A percentile compares a stretch with the other conserved stretches of the same genome.
phyloP scores from a whole-genome alignment of 768 basidiomycete species.

The Mycena rebaudengoi region DNA sequence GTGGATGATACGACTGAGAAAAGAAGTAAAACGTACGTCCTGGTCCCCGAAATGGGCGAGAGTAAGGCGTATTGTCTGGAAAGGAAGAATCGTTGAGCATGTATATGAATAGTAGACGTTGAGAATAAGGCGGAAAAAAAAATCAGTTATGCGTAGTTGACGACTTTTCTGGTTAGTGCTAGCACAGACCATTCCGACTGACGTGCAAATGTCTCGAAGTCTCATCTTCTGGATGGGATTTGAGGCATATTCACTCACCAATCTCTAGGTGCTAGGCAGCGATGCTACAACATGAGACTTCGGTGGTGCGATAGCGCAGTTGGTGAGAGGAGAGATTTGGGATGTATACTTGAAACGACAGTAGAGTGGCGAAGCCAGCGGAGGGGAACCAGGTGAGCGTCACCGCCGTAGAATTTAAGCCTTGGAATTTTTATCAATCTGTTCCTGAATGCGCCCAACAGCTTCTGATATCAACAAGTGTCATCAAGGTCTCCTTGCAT shows the following conservation, averaged over 20 bases:
- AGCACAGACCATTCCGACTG: constrained; percentile 56
- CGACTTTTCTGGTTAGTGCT: constrained; percentile 46
- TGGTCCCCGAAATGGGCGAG: not conserved
- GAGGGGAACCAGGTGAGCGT: not conserved
- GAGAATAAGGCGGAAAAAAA: not conserved
- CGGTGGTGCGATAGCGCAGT: not conserved
- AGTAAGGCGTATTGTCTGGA: not conserved
- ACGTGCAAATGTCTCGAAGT: constrained; percentile 65
- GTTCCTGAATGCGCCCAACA: too few relatives aligned
- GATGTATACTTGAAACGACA: constrained; percentile 20
- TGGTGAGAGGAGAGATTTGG: not conserved
- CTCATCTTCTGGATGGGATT: constrained; percentile 51
- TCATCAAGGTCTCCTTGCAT: too few relatives aligned
- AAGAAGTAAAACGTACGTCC: constrained; percentile 10
- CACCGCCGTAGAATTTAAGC: not conserved
- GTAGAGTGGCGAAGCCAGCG: not conserved
- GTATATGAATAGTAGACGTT: too few relatives aligned
- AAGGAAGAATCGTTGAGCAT: not conserved
- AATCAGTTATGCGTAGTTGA: constrained; percentile 53
- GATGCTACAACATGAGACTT: not conserved
- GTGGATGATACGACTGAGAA: constrained; percentile 3
- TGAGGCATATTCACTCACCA: constrained; percentile 13
- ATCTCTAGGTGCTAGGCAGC: not conserved
- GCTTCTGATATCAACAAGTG: too few relatives aligned
- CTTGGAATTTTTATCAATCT: too few relatives aligned